Evolutionary conservation across 208 protist genomes (phyloP).

Genomic region (Crithidia sp.): DNA sequence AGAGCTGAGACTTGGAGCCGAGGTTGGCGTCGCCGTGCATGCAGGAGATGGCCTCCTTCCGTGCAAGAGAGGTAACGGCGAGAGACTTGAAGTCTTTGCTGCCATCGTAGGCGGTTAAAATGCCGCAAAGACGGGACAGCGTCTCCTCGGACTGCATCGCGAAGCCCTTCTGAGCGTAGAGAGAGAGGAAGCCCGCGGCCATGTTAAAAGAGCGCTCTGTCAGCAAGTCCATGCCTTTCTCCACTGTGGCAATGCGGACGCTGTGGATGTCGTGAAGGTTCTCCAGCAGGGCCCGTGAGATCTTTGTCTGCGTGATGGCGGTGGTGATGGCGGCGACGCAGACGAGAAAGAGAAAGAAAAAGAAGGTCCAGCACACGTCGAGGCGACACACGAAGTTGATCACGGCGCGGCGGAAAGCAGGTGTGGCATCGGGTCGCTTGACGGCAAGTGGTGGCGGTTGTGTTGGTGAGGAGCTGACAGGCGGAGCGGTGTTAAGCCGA

Average conservation of each 20-base stretch:
- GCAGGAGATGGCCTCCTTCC: slow-evolving; percentile 12
- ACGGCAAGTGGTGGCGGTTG: background rate
- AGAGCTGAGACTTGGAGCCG: slow-evolving; percentile 1
- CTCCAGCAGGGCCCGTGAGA: background rate
- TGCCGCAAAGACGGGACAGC: slow-evolving; percentile 2
- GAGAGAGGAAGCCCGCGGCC: background rate
- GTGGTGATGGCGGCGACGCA: slow-evolving; percentile 3
- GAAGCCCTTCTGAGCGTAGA: background rate
- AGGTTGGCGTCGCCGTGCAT: slow-evolving; percentile 16
- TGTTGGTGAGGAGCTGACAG: background rate
- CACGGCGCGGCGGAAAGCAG: background rate
- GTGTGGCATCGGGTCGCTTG: background rate
- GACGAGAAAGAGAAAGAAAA: slow-evolving; percentile 9
- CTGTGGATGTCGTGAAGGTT: slow-evolving; percentile 9
- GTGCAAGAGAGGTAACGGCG: background rate
- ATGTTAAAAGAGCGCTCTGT: background rate
- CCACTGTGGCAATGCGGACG: slow-evolving; percentile 7
- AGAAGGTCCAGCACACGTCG: slow-evolving; percentile 14
- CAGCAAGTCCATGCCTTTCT: background rate
- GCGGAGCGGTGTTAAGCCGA: too few relatives aligned
- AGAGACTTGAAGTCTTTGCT: background rate
- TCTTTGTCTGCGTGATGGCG: background rate
- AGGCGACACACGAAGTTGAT: slow-evolving; percentile 10
- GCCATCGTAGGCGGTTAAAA: slow-evolving; percentile 7
- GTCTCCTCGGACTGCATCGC: slow-evolving; percentile 1